Conservation (phyloP, 768 basidiomycete genomes). For the Boletus subparvulus region DNA sequence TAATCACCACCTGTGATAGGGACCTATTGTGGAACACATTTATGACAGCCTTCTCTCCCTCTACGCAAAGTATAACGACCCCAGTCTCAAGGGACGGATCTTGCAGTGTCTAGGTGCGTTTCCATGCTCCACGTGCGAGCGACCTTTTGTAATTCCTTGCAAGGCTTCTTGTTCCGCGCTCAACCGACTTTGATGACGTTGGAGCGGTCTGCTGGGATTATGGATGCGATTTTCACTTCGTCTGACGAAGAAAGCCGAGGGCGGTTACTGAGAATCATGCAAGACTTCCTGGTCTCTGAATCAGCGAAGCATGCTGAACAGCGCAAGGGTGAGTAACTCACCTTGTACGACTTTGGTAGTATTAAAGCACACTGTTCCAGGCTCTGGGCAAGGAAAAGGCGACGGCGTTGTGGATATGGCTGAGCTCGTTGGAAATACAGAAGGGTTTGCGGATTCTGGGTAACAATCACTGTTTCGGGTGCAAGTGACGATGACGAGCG, state of each 20-base stretch:
- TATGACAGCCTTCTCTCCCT: conserved; percentile 71
- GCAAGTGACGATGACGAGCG: not conserved
- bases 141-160: not conserved
- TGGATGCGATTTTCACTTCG: conserved; percentile 86
- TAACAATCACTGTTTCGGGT: conserved; percentile 38
- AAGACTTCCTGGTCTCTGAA: conserved; percentile 87
- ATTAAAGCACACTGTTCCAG: conserved; percentile 5
- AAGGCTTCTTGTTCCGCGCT: conserved; percentile 89
- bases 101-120: conserved; percentile 81
- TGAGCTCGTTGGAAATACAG: conserved; percentile 91
- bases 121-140: not conserved
- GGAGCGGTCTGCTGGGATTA: conserved; percentile 73
- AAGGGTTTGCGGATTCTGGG: conserved; percentile 97
- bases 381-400: conserved; percentile 19
- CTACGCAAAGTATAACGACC: conserved; percentile 63
- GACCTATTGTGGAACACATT: conserved; percentile 78
- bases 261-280: conserved; percentile 81
- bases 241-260: conserved; percentile 69
- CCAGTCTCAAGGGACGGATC: conserved; percentile 63
- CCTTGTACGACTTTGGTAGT: not conserved
- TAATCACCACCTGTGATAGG: conserved; percentile 36
- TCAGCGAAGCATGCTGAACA: conserved; percentile 71
- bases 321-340: conserved; percentile 54
- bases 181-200: conserved; percentile 90
- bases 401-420: conserved; percentile 76